phyloP scores from a whole-genome alignment of 163 green algal species.

The Scenedesmus sp. region DNA sequence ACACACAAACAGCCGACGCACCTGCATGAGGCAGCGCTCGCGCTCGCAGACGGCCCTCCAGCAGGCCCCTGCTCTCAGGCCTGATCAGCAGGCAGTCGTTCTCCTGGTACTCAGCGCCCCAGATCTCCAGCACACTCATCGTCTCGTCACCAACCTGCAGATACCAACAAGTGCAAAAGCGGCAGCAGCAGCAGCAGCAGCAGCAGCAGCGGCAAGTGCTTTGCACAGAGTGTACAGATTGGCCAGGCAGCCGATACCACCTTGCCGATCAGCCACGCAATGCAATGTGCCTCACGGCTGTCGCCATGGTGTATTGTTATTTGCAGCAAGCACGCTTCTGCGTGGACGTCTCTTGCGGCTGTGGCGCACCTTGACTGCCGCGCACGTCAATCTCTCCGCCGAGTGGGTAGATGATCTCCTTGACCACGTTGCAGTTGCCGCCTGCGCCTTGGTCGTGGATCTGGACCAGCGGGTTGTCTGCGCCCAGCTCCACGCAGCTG shows the following conservation, averaged over 20 bases:
- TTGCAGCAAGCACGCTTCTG: no score
- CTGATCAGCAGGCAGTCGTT: constrained; percentile 97
- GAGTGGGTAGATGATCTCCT: constrained; percentile 99
- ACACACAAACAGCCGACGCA: constrained; percentile 27
- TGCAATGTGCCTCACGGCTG: no score
- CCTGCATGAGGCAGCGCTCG: constrained; percentile 94
- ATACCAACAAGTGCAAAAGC: background rate
- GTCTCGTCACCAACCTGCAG: constrained; percentile 92
- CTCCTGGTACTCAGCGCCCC: constrained; percentile 99
- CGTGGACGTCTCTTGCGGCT: no score
- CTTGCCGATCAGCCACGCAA: no score
- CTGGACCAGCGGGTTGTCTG: constrained; percentile 95
- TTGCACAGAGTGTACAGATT: no score
- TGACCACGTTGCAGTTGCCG: constrained; percentile 99
- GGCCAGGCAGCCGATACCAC: no score
- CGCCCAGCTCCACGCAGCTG: constrained; percentile 96
- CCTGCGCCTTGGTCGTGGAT: constrained; percentile 98
- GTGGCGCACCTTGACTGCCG: constrained; percentile 79
- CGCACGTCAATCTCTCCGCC: constrained; percentile 96
- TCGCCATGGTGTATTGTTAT: no score
- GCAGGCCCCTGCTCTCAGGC: constrained; percentile 75
- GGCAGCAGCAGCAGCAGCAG: no score
- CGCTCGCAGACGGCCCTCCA: constrained; percentile 92
- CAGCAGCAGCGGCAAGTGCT: background rate
- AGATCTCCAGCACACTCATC: constrained; percentile 98